Percentiles rank a stretch among this genome's conserved stretches.
Conservation (phyloP, 148 eudicot genomes). For the Heliosperma pusillum region DNA sequence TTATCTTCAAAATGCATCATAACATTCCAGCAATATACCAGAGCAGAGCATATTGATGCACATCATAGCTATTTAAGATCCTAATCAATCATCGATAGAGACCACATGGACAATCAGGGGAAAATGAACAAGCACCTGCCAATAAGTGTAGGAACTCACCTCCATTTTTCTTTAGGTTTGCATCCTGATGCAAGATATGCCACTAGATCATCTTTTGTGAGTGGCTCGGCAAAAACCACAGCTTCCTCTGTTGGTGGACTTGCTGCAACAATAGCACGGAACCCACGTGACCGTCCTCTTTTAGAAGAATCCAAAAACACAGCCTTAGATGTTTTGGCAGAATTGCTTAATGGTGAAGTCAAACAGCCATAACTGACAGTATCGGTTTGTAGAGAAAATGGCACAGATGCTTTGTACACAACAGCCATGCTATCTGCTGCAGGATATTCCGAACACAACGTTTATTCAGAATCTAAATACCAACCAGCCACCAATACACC, state of each 20-base stretch:
- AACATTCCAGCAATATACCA: not conserved
- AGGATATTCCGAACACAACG: not conserved
- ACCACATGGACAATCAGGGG: not conserved
- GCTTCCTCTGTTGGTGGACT: conserved; percentile 90
- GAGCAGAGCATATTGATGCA: not conserved
- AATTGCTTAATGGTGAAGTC: conserved; percentile 30
- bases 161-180: conserved; percentile 96
- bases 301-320: conserved; percentile 23
- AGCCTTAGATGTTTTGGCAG: conserved; percentile 31
- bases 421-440: conserved; percentile 60
- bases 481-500: not conserved
- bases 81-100: not conserved
- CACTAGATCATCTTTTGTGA: conserved; percentile 90
- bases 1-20: not conserved
- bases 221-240: conserved; percentile 70
- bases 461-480: not conserved
- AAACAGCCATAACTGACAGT: conserved; percentile 30
- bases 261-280: conserved; percentile 59
- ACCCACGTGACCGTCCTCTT: conserved; percentile 36
- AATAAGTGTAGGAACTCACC: conserved; percentile 34
- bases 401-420: conserved; percentile 47
- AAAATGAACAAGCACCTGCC: not conserved
- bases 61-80: not conserved
- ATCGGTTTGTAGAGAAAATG: conserved; percentile 44
- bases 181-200: conserved; percentile 91